Base-by-base conservation (phyloP, 768 basidiomycete species). In the Tylopilus plumbeoviolaceoides region DNA sequence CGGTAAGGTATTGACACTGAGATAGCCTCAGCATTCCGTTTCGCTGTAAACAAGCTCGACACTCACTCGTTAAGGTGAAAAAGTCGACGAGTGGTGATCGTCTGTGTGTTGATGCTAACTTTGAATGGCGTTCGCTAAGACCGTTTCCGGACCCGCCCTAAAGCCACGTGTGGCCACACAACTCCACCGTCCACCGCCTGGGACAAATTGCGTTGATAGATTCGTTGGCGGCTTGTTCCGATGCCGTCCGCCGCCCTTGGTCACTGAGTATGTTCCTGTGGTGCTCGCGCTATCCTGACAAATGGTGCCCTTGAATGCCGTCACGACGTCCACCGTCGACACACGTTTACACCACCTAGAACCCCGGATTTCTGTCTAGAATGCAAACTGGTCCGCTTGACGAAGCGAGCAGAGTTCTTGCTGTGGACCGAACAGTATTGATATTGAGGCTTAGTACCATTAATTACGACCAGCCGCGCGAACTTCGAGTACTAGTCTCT, bases 1-100 rank as follows among this genome's bases (percentile, higher is more conserved):
- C 56, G 55, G 59, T 64, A 67, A 25, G 53, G 56, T 53, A 63
- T 54, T 31, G 63, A 66, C 67, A 68, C 58, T 59, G 48, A 21
- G 59, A 30, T 20, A 38, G 35, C 21, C 40, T 57, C 39, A 56
- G 47, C 44, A 33, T 35, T 36, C 17, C 23, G 20, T 42, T n/a
- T 7, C 31, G 2, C 18, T 35, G 38, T 1, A 54, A 56, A 50
- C 21, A 38, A 31, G 12, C 18, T 27, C 10, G 15, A 21, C 11
- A 62, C 66, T 62, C 55, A 67, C 66, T 67, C 44, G 55, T 35
- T 41, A 20, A 38, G 39, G 41, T 47, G 35, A 50, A 48, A 43
- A 38, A 10, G 43, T 48, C 10, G 50, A 51, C 7, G 28, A 18
- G 31, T 21, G 46, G 48, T 55, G 53, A 6, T 46, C 35, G 55